phyloP scores from a whole-genome alignment of 768 basidiomycete species.

The Candolleomyces aberdarensis region DNA sequence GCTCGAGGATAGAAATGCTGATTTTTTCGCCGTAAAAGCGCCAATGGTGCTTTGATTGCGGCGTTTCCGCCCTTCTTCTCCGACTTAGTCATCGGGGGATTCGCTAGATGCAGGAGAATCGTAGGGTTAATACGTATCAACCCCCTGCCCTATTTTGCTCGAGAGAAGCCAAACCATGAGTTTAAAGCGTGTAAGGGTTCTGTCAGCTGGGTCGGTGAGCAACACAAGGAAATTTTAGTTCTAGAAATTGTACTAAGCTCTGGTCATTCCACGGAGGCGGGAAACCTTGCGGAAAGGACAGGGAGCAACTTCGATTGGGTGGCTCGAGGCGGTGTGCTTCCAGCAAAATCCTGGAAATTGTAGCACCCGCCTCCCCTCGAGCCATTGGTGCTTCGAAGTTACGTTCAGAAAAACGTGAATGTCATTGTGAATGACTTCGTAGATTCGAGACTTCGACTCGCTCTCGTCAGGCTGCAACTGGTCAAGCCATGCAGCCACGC shows the following conservation, averaged over 20 bases:
- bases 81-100: neutral
- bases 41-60: constrained; percentile 2
- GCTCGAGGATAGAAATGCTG: neutral
- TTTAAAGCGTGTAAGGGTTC: neutral
- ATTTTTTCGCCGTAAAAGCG: constrained; percentile 1
- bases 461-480: too few relatives aligned
- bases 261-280: neutral
- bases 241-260: neutral
- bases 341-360: too few relatives aligned
- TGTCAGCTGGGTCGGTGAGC: too few relatives aligned
- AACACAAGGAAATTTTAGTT: neutral
- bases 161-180: neutral
- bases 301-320: too few relatives aligned
- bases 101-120: constrained; percentile 7
- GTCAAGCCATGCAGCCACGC: too few relatives aligned
- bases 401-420: neutral
- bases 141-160: neutral
- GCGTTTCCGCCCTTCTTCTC: constrained; percentile 2
- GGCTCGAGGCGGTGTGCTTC: too few relatives aligned
- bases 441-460: too few relatives aligned
- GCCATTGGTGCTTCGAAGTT: neutral
- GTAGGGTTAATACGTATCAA: constrained; percentile 1
- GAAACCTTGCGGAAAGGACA: too few relatives aligned
- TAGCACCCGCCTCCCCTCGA: too few relatives aligned
- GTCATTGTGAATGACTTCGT: too few relatives aligned